phyloP scores from a whole-genome alignment of 306 rosid species.

The Lotus japonicus region DNA sequence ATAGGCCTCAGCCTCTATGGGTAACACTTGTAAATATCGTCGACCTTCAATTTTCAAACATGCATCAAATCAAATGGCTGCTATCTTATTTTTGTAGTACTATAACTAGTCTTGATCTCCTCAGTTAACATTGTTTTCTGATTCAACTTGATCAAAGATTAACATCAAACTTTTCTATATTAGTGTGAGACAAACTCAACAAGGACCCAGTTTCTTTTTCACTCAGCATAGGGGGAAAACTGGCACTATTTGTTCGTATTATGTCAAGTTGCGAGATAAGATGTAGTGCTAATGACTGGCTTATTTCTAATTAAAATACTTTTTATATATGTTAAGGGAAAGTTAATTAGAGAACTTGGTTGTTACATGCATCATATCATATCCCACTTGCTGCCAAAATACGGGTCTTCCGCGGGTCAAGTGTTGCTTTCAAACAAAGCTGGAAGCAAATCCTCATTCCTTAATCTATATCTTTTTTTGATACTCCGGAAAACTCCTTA shows the following conservation, averaged over 20 bases:
- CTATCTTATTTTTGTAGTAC: constrained; percentile 8
- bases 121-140: not conserved
- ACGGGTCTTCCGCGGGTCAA: constrained; percentile 13
- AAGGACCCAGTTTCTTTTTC: not conserved
- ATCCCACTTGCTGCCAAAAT: not conserved
- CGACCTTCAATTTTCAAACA: not conserved
- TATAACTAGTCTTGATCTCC: not conserved
- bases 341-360: too few relatives aligned
- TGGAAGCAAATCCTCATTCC: too few relatives aligned
- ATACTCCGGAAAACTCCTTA: too few relatives aligned
- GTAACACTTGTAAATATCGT: not conserved
- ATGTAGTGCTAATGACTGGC: too few relatives aligned
- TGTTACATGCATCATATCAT: not conserved
- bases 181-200: not conserved
- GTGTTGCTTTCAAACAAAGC: constrained; percentile 32
- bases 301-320: too few relatives aligned
- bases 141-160: not conserved
- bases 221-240: not conserved
- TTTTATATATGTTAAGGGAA: too few relatives aligned
- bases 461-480: too few relatives aligned
- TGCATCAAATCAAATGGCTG: constrained; percentile 15
- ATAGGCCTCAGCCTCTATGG: too few relatives aligned
- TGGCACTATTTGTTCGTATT: not conserved
- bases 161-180: constrained; percentile 11
- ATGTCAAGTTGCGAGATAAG: not conserved